Conservation (phyloP, 805 yeast species). For the Zygosaccharomyces kombuchaensis region DNA sequence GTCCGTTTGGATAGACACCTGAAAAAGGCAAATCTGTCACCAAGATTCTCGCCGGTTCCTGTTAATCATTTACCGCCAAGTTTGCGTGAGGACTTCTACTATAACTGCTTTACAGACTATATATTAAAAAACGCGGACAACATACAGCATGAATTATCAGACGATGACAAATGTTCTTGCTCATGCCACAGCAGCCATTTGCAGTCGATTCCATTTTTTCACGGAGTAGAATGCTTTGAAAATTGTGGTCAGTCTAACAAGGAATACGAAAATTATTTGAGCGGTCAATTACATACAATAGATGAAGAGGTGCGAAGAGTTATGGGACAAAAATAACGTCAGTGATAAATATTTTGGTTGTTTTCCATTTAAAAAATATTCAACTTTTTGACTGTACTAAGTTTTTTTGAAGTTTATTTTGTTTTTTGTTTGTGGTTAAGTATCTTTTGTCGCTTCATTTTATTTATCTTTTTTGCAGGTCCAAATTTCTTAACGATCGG, state of each 20-base stretch:
- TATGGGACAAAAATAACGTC: background rate
- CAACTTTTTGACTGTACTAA: too few species aligned
- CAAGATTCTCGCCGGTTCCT: constrained; percentile 7
- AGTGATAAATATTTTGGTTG: background rate
- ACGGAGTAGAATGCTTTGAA: constrained; percentile 7
- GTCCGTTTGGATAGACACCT: constrained; percentile 8
- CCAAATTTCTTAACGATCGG: background rate
- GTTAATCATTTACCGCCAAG: constrained; percentile 8
- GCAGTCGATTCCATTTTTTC: constrained; percentile 6
- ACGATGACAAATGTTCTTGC: constrained; percentile 2
- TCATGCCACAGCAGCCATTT: constrained; percentile 4
- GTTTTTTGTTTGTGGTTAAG: too few species aligned
- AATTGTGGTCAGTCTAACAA: constrained; percentile 10
- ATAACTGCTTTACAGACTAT: constrained; percentile 2
- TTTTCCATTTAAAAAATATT: background rate
- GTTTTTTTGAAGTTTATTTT: too few species aligned
- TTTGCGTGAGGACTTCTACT: constrained; percentile 6
- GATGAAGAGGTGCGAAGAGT: background rate
- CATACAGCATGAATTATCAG: constrained; percentile 1
- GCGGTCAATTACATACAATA: constrained; percentile 4
- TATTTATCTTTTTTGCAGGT: too few species aligned
- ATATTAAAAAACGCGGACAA: constrained; percentile 9
- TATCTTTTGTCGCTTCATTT: too few species aligned
- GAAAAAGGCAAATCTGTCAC: constrained; percentile 8
- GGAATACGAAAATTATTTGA: constrained; percentile 8